phyloP scores from a whole-genome alignment of 495 filamentous ascomycete species.

The Penicillium goetzii region DNA sequence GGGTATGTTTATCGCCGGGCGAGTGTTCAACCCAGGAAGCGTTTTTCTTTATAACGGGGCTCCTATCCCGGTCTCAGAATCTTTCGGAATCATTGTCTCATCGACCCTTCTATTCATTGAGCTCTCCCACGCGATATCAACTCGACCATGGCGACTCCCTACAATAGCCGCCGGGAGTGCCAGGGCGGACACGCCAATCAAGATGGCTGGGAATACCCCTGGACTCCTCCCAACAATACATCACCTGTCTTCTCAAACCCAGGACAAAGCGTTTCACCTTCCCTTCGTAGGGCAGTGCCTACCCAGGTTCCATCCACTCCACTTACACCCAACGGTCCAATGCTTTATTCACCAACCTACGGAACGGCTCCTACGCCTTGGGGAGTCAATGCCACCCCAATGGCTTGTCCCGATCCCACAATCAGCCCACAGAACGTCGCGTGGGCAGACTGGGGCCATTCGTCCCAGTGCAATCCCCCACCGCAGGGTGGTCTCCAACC shows the following conservation, averaged over 20 bases:
- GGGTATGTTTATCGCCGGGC: not conserved
- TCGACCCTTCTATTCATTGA: not conserved
- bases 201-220: not conserved
- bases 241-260: not conserved
- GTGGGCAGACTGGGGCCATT: not conserved
- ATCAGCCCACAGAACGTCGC: not conserved
- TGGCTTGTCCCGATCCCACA: not conserved
- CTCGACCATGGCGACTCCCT: not conserved
- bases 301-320: not conserved
- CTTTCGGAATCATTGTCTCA: not conserved
- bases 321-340: not conserved
- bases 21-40: not conserved
- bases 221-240: not conserved
- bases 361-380: not conserved
- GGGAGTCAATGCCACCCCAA: not conserved
- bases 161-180: not conserved
- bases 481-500: not conserved
- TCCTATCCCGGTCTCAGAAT: not conserved
- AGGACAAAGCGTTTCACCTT: not conserved
- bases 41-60: not conserved
- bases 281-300: not conserved
- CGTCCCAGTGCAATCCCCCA: not conserved
- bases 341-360: not conserved
- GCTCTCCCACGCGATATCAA: not conserved
- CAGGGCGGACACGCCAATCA: not conserved